These are phyloP conservation scores for Melastoma malabathricum DNA, from an alignment of 345 rosid genomes.

Conservation along the genomic window DNA sequence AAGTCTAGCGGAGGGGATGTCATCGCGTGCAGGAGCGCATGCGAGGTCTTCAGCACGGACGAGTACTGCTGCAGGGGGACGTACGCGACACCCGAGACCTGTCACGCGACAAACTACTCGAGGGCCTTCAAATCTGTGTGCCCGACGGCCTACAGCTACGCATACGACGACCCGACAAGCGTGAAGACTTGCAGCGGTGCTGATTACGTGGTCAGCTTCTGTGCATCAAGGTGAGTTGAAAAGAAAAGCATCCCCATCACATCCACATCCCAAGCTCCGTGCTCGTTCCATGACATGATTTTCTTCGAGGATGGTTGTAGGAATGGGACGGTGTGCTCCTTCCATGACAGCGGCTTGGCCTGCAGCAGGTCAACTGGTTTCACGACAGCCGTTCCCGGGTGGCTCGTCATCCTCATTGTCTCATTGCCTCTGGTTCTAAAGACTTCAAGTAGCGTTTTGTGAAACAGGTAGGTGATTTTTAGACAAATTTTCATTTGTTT, in stretches of 20 bases:
- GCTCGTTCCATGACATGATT: not conserved
- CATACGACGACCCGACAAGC: conserved; percentile 33
- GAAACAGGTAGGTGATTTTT: no score
- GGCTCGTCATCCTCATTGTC: conserved; percentile 18
- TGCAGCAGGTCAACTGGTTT: conserved; percentile 18
- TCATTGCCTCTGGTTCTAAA: conserved; percentile 7
- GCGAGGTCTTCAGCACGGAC: conserved; percentile 33
- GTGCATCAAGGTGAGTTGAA: conserved; percentile 32
- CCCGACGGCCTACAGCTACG: conserved; percentile 54
- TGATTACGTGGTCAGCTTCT: conserved; percentile 37
- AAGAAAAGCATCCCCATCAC: not conserved
- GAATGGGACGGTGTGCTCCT: conserved; percentile 28
- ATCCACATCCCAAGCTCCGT: not conserved
- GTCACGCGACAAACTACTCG: conserved; percentile 41
- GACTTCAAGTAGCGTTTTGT: conserved; percentile 2
- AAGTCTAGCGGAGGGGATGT: conserved; percentile 29
- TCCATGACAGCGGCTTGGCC: conserved; percentile 12
- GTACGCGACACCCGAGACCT: conserved; percentile 19
- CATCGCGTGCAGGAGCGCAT: conserved; percentile 47
- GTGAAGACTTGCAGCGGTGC: conserved; percentile 36
- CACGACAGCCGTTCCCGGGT: conserved; percentile 9
- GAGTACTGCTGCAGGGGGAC: conserved; percentile 48
- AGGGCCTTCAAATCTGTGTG: conserved; percentile 41
- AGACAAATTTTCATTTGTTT: no score
- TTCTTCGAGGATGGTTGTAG: conserved; percentile 6